A percentile compares a stretch with the other conserved stretches of the same genome.
phyloP scores from a whole-genome alignment of 257 asterid species.

The Salvia rosmarinus region DNA sequence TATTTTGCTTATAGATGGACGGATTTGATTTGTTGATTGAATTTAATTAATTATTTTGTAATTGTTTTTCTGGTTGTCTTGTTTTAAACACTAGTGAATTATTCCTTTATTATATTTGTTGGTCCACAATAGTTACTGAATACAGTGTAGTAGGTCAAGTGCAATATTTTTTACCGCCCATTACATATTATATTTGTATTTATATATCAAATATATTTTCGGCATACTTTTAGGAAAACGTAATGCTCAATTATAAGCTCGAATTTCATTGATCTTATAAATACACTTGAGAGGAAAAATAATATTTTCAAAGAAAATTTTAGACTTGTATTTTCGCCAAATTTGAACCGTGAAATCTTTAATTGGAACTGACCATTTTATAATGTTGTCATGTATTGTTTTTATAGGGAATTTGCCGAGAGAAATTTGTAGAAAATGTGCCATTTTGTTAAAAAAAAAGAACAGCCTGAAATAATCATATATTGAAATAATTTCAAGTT shows the following conservation, averaged over 20 bases:
- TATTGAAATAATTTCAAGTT: no score
- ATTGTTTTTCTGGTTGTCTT: not conserved
- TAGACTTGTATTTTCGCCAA: no score
- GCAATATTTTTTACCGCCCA: not conserved
- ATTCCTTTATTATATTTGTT: not conserved
- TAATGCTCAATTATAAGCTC: not conserved
- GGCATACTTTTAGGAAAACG: not conserved
- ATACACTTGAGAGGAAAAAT: no score
- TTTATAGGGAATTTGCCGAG: no score
- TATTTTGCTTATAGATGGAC: slow-evolving; percentile 12
- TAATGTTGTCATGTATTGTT: not conserved
- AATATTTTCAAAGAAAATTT: no score
- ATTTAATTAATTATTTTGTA: not conserved
- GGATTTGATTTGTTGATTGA: slow-evolving; percentile 11
- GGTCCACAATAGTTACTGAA: not conserved
- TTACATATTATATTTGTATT: not conserved
- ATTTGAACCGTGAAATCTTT: no score
- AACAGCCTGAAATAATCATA: no score
- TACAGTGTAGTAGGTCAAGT: not conserved
- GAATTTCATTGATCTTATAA: no score
- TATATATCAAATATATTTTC: not conserved
- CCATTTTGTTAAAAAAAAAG: no score
- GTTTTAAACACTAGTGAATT: not conserved
- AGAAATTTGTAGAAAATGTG: no score
- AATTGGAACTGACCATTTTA: not conserved